These are phyloP conservation scores for Botrytis deweyae DNA, from an alignment of 2,329 filamentous ascomycete species.

Conservation along the genomic window DNA sequence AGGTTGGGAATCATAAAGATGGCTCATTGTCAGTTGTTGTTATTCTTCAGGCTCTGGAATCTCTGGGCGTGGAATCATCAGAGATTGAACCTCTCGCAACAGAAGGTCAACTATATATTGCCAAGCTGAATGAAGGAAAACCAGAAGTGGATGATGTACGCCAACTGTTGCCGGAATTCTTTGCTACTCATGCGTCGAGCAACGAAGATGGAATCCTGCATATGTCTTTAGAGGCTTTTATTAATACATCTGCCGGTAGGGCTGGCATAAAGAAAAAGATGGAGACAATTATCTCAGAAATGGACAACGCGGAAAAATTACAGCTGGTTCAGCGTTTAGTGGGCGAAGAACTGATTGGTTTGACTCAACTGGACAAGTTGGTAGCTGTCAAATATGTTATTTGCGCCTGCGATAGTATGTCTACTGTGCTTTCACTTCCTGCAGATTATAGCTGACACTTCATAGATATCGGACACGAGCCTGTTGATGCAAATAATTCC, in stretches of 20 bases:
- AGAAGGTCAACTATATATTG: conserved; percentile 24
- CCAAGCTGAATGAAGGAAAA: conserved; percentile 17
- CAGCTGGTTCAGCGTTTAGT: conserved; percentile 31
- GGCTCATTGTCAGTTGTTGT: conserved; percentile 27
- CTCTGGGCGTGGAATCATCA: conserved; percentile 24
- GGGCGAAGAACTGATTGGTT: conserved; percentile 15
- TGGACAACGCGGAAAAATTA: conserved; percentile 31
- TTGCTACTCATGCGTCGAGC: conserved; percentile 25
- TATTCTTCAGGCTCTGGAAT: conserved; percentile 33
- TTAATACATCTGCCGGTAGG: conserved; percentile 30
- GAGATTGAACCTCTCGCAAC: conserved; percentile 26
- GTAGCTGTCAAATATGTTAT: conserved; percentile 34
- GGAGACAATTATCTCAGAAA: conserved; percentile 21
- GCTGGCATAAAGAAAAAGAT: conserved; percentile 28
- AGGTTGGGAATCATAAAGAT: conserved; percentile 19
- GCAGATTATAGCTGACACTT: conserved; percentile 10
- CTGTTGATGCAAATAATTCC: conserved; percentile 20
- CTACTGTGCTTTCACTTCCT: not conserved
- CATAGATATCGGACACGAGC: conserved; percentile 28
- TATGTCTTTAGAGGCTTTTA: conserved; percentile 21
- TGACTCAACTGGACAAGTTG: conserved; percentile 32
- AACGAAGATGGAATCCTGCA: conserved; percentile 6
- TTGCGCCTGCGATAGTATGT: conserved; percentile 34
- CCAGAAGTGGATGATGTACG: conserved; percentile 24
- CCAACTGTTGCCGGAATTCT: conserved; percentile 30